Evolutionary conservation across 1,284 basidiomycete species (phyloP), one percentile per base, ranked within the genome.

Genomic region (Bondarzewia mesenterica): DNA sequence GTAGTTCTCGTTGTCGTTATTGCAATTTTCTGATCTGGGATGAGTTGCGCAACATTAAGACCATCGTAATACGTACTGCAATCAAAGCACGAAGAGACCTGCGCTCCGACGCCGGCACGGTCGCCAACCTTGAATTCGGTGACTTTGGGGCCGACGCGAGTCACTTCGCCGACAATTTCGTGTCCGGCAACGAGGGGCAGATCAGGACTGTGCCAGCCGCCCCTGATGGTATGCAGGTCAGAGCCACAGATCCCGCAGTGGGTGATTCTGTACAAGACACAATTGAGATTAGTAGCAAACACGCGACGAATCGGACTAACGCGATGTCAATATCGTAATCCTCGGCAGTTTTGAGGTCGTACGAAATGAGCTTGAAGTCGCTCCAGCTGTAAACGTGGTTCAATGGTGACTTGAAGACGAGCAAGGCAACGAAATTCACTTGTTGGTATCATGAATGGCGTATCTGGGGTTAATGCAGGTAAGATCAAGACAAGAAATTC

Each of bases 61-160:
- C 10, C 10, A 4, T 12, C 10, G n/a, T 32, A 32, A n/a, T 12
- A 32, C 29, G 29, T n/a, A 32, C 29, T 59, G 60, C 81, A 84
- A 23, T 71, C 52, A 50, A 72, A 60, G 63, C 79, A 82, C 10
- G 71, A 68, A 43, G 65, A 69, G 37, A 81, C 71, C 60, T 78
- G 75, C 2, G 81, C 80, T 21, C 82, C 82, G 14, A 85, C 79
- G 49, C 82, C 82, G 50, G 76, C 82, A 15, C 78, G 68, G 59
- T 84, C 77, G 44, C 81, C 81, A 38, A 77, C 69, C 57, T 79
- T 79, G 66, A 82, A 71, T 48, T 67, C 71, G 29, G 66, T 71
- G 45, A 82, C 79, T 47, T 77, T 72, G 23, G 71, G 61, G 7
- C 78, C 77, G 50, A 80, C 73, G 16, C 71, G 68, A 21, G 70